Evolutionary conservation across 805 yeast genomes (phyloP).

Genomic region (Torulaspora delbrueckii): DNA sequence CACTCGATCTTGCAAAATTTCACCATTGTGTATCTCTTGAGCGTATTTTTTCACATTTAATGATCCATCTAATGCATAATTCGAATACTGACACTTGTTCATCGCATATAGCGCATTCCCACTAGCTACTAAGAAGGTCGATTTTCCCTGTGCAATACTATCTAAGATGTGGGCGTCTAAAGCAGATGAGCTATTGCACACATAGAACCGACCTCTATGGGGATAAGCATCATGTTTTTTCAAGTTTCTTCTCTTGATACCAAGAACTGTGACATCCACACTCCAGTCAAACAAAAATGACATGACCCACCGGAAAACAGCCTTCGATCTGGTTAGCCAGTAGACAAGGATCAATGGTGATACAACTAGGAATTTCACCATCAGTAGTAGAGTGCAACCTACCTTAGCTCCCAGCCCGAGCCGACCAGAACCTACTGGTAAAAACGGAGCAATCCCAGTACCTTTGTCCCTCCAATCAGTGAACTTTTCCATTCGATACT

Average conservation of each 20-base stretch:
- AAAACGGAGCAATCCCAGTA: conserved; percentile 89
- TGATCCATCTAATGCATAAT: conserved; percentile 25
- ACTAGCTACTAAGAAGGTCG: conserved; percentile 21
- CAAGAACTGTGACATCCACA: conserved; percentile 40
- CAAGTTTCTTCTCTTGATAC: conserved; percentile 39
- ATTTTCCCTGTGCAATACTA: conserved; percentile 25
- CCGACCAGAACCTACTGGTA: conserved; percentile 44
- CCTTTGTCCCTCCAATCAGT: conserved; percentile 83
- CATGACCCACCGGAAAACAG: conserved; percentile 21
- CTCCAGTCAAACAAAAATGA: conserved; percentile 36
- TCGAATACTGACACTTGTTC: conserved; percentile 15
- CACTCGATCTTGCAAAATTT: conserved; percentile 37
- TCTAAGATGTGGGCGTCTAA: conserved; percentile 42
- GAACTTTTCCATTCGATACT: conserved; percentile 64
- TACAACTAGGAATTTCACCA: conserved; percentile 17
- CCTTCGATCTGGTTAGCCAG: conserved; percentile 8
- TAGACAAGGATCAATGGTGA: conserved; percentile 19
- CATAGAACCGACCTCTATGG: conserved; percentile 37
- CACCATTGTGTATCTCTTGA: conserved; percentile 12
- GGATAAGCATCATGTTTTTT: conserved; percentile 33
- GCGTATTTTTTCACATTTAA: conserved; percentile 16
- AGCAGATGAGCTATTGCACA: conserved; percentile 47
- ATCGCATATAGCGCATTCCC: conserved; percentile 15
- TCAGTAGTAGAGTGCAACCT: conserved; percentile 6
- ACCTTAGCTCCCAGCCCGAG: conserved; percentile 12